Evolutionary conservation across 2,329 filamentous ascomycete species (phyloP), one percentile per base, ranked within the genome.

Genomic region (Chaetomiaceae sp.): DNA sequence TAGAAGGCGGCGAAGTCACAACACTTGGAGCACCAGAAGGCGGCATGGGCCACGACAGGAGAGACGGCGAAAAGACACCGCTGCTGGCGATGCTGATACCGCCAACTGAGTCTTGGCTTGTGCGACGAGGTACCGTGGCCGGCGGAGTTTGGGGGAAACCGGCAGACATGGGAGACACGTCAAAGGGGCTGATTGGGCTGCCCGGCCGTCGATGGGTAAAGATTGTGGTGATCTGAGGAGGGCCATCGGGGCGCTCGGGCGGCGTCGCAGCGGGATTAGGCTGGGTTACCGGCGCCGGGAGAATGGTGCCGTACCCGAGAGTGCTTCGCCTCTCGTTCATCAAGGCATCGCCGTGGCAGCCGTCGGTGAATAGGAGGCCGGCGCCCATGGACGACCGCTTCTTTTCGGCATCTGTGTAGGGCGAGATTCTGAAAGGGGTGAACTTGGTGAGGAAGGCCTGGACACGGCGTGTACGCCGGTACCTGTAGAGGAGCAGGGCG

Each of bases 1-100:
- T 63, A 2, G 23, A n/a, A 2, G 59, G 58, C 2, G 56, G 56
- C 13, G 57, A 58, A 2, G 30, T 20, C 11, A 7, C 25, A 14
- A 34, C 40, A 20, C 58, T 58, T 2, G 45, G 37, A 21, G 36
- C 32, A 1, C 47, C 41, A 0, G 46, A 57, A 1, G 61, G 61
- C 3, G 61, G 61, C 44, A 57, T 48, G 3, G 60, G 58, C 57
- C 58, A 63, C 9, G 54, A 58, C 6, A 62, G 43, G 23, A 63
- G 21, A 0, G 58, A 59, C 1, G 59, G 50, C 2, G 58, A 61
- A 18, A 61, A 58, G 4, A 61, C 46, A 4, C 54, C 59, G 53
- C 60, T 63, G 54, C 59, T 61, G 11, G 60, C 61, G 14, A 61
- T 57, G 51, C 60, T 63, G 18, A 55, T 44, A 3, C 58, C 60